These are phyloP conservation scores for Rhododendron griersonianum DNA, from an alignment of 148 eudicot species.

Conservation along the genomic window DNA sequence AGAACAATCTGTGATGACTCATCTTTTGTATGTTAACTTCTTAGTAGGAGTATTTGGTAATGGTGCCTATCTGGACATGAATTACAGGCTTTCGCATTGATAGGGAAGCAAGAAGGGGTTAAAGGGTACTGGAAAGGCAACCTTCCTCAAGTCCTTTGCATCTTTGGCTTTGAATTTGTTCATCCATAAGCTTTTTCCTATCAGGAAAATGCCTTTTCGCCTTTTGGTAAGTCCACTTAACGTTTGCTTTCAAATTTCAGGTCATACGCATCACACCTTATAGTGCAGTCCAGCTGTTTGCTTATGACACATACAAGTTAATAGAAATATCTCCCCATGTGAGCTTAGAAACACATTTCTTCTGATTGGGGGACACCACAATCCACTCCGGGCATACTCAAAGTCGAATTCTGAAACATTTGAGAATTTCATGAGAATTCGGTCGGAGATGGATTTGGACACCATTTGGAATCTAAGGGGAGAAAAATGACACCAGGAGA, in stretches of 20 bases:
- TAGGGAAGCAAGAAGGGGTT: conserved; percentile 77
- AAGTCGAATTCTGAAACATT: conserved; percentile 50
- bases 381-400: conserved; percentile 44
- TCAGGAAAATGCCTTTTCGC: not conserved
- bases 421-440: conserved; percentile 45
- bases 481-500: not conserved
- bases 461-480: conserved; percentile 31
- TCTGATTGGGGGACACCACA: conserved; percentile 56
- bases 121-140: conserved; percentile 98
- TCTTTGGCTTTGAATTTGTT: conserved; percentile 6
- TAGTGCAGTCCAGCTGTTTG: conserved; percentile 86
- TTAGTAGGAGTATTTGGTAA: not conserved
- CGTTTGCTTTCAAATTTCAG: conserved; percentile 25
- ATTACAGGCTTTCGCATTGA: conserved; percentile 57
- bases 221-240: not conserved
- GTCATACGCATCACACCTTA: conserved; percentile 84
- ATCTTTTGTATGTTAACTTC: not conserved
- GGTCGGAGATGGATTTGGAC: conserved; percentile 39
- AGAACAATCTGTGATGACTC: not conserved
- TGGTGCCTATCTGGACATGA: conserved; percentile 7
- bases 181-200: not conserved
- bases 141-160: conserved; percentile 75
- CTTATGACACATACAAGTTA: conserved; percentile 89
- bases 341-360: conserved; percentile 36
- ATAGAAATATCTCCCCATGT: conserved; percentile 23